Conservation (phyloP, 2,329 filamentous ascomycete genomes). For the Colletotrichum trifolii region DNA sequence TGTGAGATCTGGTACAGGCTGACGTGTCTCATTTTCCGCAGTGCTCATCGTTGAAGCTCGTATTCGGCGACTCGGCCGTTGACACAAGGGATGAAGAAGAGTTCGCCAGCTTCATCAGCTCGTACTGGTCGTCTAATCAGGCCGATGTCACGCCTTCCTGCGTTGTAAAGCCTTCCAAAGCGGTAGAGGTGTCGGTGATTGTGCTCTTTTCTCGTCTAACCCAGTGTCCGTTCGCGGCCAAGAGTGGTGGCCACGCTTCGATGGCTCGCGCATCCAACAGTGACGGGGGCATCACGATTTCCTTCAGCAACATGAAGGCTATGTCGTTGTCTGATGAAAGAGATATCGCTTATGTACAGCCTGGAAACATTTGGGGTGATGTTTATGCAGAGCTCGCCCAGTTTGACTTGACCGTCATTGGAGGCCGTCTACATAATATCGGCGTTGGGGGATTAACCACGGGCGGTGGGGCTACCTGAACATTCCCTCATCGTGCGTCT, state of each 20-base stretch:
- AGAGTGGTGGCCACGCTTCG: conserved; percentile 34
- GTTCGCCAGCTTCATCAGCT: conserved; percentile 24
- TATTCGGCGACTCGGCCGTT: conserved; percentile 31
- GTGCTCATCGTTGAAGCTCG: conserved; percentile 24
- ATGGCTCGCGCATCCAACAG: conserved; percentile 31
- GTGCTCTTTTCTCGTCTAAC: conserved; percentile 43
- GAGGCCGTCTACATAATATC: conserved; percentile 52
- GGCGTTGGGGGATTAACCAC: not conserved
- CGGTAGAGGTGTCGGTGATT: conserved; percentile 42
- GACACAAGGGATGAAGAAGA: not conserved
- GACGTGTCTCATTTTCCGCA: not conserved
- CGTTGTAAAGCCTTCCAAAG: conserved; percentile 51
- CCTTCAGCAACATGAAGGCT: conserved; percentile 21
- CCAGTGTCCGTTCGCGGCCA: conserved; percentile 36
- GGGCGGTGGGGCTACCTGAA: conserved; percentile 27
- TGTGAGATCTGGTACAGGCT: not conserved
- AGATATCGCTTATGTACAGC: conserved; percentile 47
- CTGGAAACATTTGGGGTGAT: conserved; percentile 53
- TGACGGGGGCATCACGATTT: conserved; percentile 30
- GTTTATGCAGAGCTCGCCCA: conserved; percentile 49
- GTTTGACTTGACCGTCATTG: conserved; percentile 48
- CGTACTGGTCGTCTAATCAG: conserved; percentile 36
- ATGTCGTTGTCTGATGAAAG: conserved; percentile 42
- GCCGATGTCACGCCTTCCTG: conserved; percentile 37
- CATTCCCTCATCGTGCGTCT: too few relatives aligned